Base-by-base conservation (phyloP, 1,284 basidiomycete species). In the Apiotrichum laibachii region DNA sequence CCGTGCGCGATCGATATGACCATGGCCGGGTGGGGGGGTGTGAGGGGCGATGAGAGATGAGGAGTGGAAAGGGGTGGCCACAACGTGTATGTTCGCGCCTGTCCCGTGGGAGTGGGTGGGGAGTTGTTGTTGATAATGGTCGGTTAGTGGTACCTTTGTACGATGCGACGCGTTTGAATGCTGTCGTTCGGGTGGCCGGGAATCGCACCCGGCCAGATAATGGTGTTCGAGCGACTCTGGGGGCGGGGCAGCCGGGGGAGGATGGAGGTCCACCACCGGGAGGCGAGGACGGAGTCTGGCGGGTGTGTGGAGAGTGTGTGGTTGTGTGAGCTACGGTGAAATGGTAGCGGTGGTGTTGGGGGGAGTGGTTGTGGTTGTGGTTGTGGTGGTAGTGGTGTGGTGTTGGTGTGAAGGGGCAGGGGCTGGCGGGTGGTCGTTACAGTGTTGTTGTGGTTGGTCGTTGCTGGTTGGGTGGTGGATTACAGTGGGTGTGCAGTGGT, bases 161-260 rank as follows among this genome's bases (percentile, higher is more conserved):
- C 5, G 26, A 46, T 16, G 26, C 8, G 8, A 22, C 22, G 44
- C 2, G 2, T 22, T 22, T 19, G 44, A 26, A 26, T 35, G 19
- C 5, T 5, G 9, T 31, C 33, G 48, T 37, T 31, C 21, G 50
- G 50, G 49, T 59, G 61, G 61, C 61, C 61, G 61, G 61, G 61
- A 63, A 44, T 63, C 61, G 61, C 61, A 60, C 61, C 61, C 61
- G 61, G 61, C 61, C 61, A 11, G 42, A 43, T 2, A 10, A 35
- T 11, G 44, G 35, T 45, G 44, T 33, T 54, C n/a, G n/a, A n/a
- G 19, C n/a, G 18, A 47, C 4, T 19, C 6, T 31, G 44, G 13
- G 53, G 35, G n/a, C n/a, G n/a, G n/a, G n/a, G n/a, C n/a, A n/a
- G n/a, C n/a, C 22, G 21, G 34, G 18, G 44, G 35, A 31, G 19